Evolutionary conservation across 169 alveolate species (phyloP).

Genomic region (Eimeria brunetti): DNA sequence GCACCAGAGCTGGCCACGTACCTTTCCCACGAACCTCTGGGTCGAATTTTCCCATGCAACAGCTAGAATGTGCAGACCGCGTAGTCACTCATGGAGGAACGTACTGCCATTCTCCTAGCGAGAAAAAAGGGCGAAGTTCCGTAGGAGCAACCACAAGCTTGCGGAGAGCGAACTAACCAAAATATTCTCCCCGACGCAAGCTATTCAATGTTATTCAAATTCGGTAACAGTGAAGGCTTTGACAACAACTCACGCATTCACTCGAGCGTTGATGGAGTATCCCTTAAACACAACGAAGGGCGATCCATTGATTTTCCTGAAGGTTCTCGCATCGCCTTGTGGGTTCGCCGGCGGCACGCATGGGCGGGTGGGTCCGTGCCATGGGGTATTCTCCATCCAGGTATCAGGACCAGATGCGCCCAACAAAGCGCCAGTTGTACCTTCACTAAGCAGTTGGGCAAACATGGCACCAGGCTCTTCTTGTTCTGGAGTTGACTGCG

Average conservation of each 20-base stretch:
- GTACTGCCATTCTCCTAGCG: not conserved
- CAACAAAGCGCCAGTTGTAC: not conserved
- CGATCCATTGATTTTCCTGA: not conserved
- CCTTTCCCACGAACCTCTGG: not conserved
- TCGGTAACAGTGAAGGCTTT: not conserved
- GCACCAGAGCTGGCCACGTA: not conserved
- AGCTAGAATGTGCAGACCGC: constrained; percentile 16
- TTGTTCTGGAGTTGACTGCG: not conserved
- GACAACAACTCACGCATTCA: not conserved
- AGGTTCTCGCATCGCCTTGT: not conserved
- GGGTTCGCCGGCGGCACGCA: not conserved
- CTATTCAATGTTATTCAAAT: not conserved
- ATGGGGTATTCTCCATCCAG: not conserved
- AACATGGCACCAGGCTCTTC: not conserved
- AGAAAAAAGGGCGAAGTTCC: not conserved
- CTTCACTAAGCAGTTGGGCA: not conserved
- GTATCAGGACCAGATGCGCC: not conserved
- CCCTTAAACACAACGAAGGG: not conserved
- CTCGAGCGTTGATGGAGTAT: not conserved
- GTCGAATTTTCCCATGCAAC: not conserved
- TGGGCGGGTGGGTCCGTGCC: not conserved
- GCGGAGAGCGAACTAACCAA: not conserved
- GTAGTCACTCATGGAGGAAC: not conserved
- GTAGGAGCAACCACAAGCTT: not conserved
- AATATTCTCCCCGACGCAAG: not conserved